Percentiles rank a stretch among this genome's conserved stretches.
phyloP scores from a whole-genome alignment of 176 grass and related monocot species.

The Cymbopogon citratus region DNA sequence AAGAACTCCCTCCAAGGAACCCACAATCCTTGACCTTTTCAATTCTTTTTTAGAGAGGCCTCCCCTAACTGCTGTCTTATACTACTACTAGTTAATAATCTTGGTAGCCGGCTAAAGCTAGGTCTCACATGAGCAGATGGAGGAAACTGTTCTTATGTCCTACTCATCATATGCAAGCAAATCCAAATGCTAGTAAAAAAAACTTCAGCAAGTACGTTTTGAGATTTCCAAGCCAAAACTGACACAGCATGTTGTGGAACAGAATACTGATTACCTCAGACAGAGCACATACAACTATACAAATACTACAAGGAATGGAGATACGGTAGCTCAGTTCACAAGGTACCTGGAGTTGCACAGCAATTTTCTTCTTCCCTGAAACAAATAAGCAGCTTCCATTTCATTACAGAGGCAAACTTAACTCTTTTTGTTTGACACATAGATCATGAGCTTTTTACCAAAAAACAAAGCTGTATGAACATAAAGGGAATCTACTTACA shows the following conservation, averaged over 20 bases:
- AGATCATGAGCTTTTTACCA: background rate
- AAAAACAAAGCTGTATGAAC: background rate
- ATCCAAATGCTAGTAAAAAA: background rate
- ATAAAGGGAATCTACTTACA: constrained; percentile 6
- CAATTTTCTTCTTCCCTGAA: background rate
- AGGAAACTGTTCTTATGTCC: background rate
- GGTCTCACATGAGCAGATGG: constrained; percentile 23
- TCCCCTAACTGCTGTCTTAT: background rate
- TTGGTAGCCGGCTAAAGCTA: constrained; percentile 13
- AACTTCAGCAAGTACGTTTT: background rate
- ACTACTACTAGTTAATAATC: background rate
- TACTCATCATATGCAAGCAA: constrained; percentile 9
- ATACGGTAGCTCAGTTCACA: background rate
- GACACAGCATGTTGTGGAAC: background rate
- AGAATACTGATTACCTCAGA: background rate
- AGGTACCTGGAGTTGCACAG: background rate
- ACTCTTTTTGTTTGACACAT: background rate
- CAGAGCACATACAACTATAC: background rate
- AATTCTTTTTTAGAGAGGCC: background rate
- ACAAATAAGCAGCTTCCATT: background rate
- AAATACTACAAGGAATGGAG: background rate
- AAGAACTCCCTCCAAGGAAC: constrained; percentile 18
- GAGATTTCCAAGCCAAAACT: background rate
- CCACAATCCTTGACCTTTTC: constrained; percentile 14
- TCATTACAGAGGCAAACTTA: background rate